A percentile compares a stretch with the other conserved stretches of the same genome.
These are phyloP conservation scores for Penicillium simplicissimum DNA, from an alignment of 495 filamentous ascomycete genomes.

Conservation along the genomic window DNA sequence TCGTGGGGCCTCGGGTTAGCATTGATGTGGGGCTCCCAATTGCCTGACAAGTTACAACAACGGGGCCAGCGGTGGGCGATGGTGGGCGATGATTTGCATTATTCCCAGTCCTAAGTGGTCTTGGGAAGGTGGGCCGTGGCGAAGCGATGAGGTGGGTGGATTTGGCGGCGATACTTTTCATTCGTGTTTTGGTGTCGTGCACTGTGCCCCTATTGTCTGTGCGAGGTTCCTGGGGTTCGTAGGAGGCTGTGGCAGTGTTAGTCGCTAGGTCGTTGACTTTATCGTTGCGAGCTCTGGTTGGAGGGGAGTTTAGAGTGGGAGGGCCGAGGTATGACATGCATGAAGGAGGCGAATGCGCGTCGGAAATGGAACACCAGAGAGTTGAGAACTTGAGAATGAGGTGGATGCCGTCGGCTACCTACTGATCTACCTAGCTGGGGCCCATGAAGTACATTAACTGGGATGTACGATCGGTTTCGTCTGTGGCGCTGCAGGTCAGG, in stretches of 20 bases:
- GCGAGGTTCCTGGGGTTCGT: constrained; percentile 2
- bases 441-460: not conserved
- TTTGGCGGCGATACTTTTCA: not conserved
- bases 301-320: constrained; percentile 1
- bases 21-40: not conserved
- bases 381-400: not conserved
- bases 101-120: not conserved
- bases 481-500: constrained; percentile 12
- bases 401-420: not conserved
- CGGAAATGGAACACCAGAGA: not conserved
- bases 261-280: not conserved
- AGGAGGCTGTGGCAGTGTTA: constrained; percentile 14
- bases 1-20: constrained; percentile 1
- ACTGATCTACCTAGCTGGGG: not conserved
- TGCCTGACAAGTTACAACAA: not conserved
- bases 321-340: constrained; percentile 32
- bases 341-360: constrained; percentile 8
- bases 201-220: not conserved
- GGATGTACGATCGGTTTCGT: constrained; percentile 3
- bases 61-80: not conserved
- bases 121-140: not conserved
- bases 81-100: not conserved
- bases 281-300: not conserved
- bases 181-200: constrained; percentile 4
- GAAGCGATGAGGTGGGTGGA: constrained; percentile 1